Evolutionary conservation across 2,329 filamentous ascomycete genomes (phyloP).

Genomic region (Neofusicoccum sp.): DNA sequence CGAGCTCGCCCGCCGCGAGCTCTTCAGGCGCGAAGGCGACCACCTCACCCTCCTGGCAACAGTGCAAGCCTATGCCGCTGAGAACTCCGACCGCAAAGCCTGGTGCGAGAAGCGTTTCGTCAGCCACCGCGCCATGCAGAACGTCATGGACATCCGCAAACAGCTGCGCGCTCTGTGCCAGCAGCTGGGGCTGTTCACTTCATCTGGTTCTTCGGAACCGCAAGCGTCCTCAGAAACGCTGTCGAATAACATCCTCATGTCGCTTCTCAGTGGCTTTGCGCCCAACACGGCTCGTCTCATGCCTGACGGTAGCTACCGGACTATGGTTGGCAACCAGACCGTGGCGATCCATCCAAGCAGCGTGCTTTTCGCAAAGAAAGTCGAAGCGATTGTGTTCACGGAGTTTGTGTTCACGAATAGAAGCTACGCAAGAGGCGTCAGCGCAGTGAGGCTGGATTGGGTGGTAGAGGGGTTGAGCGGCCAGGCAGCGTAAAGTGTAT

Average conservation of each 20-base stretch:
- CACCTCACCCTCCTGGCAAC: conserved; percentile 65
- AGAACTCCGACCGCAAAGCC: conserved; percentile 59
- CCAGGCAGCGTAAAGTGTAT: neutral
- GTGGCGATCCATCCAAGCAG: conserved; percentile 66
- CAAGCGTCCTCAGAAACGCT: conserved; percentile 43
- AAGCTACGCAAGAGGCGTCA: conserved; percentile 64
- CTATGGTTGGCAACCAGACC: conserved; percentile 62
- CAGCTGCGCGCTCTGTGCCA: conserved; percentile 61
- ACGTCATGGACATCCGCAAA: conserved; percentile 66
- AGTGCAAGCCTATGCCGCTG: conserved; percentile 61
- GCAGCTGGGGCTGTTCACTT: conserved; percentile 45
- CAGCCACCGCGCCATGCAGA: conserved; percentile 66
- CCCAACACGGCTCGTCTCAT: conserved; percentile 63
- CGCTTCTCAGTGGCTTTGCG: conserved; percentile 61
- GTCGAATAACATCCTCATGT: conserved; percentile 56
- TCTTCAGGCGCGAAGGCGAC: conserved; percentile 64
- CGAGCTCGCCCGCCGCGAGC: conserved; percentile 56
- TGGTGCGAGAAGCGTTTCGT: conserved; percentile 64
- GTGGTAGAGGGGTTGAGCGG: conserved; percentile 53
- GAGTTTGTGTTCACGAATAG: conserved; percentile 68
- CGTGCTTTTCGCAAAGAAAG: conserved; percentile 61
- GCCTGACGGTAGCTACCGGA: conserved; percentile 64
- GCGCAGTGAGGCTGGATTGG: conserved; percentile 65
- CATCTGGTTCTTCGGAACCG: conserved; percentile 11
- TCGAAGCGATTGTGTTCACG: conserved; percentile 66